Evolutionary conservation across 352 stramenopile species (phyloP), one percentile per base, ranked within the genome.

Genomic region (Phytophthora vignae): DNA sequence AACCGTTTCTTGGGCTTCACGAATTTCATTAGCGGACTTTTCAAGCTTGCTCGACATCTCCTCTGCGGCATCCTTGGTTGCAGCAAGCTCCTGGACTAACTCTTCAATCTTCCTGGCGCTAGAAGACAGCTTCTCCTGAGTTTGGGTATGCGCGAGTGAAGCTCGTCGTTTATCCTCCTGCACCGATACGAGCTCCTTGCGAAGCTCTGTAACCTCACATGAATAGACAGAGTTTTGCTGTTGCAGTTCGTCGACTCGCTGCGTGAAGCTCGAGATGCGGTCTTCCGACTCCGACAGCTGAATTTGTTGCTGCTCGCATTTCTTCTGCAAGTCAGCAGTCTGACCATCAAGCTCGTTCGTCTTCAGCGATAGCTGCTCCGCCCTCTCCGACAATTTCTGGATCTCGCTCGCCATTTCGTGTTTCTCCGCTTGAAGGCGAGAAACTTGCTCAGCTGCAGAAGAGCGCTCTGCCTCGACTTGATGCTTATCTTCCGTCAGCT

Each of bases 361-460:
- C 40, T 62, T 68, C 42, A 29, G 11, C 31, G 29, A 42, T 55
- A 74, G 46, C 55, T 77, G 44, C 27, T 72, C 27, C 4, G 48
- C 27, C 60, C 21, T 59, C 22, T 74, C 44, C 9, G 60, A 67
- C 29, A 79, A 66, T 44, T 11, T 56, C 10, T 60, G 52, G 29
- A 74, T 73, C 55, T 83, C 64, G 11, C 25, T 60, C 22, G 42
- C 15, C 66, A 81, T 58, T 25, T 25, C 15, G 2, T 70, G 33
- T 14, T 79, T 85, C 33, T 74, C 64, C 3, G 49, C 42, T 15
- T 69, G 60, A 55, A 79, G 67, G 29, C 49, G 48, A 4, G 61
- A 54, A 17, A 79, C 42, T 49, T 76, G 38, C 49, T 81, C 38
- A 12, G 63, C 11, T 3, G 60, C 63, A 56, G 17, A 50, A 49